Evolutionary conservation across 257 asterid species (phyloP), one percentile per base, ranked within the genome.

Genomic region (Capsicum chinense): DNA sequence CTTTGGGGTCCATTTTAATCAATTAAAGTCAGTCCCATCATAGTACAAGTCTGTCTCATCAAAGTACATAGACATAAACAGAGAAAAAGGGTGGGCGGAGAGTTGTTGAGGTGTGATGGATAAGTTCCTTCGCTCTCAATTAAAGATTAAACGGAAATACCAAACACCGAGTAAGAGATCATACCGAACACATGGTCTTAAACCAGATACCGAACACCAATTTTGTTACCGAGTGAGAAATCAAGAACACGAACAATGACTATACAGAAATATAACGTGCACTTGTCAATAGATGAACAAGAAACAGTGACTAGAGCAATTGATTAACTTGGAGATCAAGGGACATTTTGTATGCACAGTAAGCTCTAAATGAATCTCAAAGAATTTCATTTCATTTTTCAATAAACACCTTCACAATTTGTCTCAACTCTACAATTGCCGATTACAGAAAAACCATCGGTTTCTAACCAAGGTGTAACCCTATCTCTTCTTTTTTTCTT

Each of bases 351-450:
- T 80, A 85, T 83, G 85, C 87, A 85, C 81, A 62, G 60, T 74
- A 83, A 86, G 83, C 52, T 85, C 73, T 79, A 79, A 92, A 88
- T 85, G 86, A 89, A 91, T 86, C 69, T 85, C 80, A 90, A 89
- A 83, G 88, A 91, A 90, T 86, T 89, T 88, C 84, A 85, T 82
- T 86, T 80, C 73, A 71, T 87, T 85, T 87, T 85, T 85, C 60
- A 62, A 83, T 81, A 68, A 82, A 79, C 79, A 42, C 62, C 63
- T 85, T 78, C 19, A 35, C 83, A 78, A 87, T 87, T 44, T 39
- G 7, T 87, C 90, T 86, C 86, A 85, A 85, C 94, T 91, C 95
- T 92, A 92, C 95, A 91, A 90, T 93, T 90, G 78, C 97, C 93
- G 91, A 92, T 91, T 87, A 89, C 90, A 91, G 87, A 91, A 87